Evolutionary conservation across 345 rosid genomes (phyloP).

Genomic region (Lumnitzera racemosa): DNA sequence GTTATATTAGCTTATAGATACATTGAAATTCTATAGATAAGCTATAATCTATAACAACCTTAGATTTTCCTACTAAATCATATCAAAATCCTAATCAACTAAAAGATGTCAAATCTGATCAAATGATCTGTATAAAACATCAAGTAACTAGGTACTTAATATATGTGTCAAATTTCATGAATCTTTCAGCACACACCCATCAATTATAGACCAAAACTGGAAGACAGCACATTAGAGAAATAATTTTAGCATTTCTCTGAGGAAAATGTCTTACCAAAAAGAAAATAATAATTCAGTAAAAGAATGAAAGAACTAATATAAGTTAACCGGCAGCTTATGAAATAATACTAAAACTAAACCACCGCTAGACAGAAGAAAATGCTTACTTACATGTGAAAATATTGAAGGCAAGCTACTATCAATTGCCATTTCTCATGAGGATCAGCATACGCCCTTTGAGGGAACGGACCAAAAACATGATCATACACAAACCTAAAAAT

Average conservation of each 20-base stretch:
- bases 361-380: not conserved
- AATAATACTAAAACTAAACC: not conserved
- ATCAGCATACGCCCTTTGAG: slow-evolving; percentile 92
- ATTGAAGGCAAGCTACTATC: slow-evolving; percentile 87
- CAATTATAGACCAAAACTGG: no score
- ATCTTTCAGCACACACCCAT: no score
- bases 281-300: not conserved
- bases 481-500: slow-evolving; percentile 84
- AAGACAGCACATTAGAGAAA: no score
- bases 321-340: not conserved
- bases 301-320: slow-evolving; percentile 1
- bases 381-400: slow-evolving; percentile 77
- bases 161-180: no score
- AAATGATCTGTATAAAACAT: no score
- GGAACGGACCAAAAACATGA: slow-evolving; percentile 89
- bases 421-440: slow-evolving; percentile 94
- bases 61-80: no score
- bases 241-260: no score
- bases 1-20: no score
- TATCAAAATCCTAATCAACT: no score
- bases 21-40: no score
- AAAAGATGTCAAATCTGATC: not conserved
- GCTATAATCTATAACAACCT: no score
- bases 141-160: no score
- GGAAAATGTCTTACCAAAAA: not conserved